Base-by-base conservation (phyloP, 768 basidiomycete genomes). In the Hemileccinum impolitum region DNA sequence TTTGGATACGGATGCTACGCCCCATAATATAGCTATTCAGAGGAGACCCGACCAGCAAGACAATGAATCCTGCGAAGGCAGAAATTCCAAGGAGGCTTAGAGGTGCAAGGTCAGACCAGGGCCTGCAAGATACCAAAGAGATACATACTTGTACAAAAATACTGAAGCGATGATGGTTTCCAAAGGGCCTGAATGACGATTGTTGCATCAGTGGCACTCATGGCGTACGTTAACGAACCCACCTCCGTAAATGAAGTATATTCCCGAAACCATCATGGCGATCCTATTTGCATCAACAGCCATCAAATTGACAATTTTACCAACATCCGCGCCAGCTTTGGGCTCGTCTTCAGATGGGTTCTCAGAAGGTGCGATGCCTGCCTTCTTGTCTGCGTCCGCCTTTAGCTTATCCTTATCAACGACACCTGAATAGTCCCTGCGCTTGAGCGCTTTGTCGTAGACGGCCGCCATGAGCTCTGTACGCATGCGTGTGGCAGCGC, bases 261-360 rank as follows among this genome's bases (percentile, higher is more conserved):
- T 62, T 2, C 74, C 77, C 0, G 85, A 78, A 7, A 72, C 56
- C 46, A 75, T 80, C 69, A 74, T 73, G 3, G 80, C 69, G 48
- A 86, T 66, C 72, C 75, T 70, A 59, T 83, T 85, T 3, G 84
- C 82, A 62, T 91, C 89, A 7, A 80, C 82, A 13, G 87, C 82
- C 90, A 94, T 94, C 31, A 94, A 68, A 55, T 91, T 90, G 47
- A 94, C 89, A 45, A 94, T 90, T 65, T 94, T 93, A 12, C 93
- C 93, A 12, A 88, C 75, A 62, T 92, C 88, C 8, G 93, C 93
- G 14, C 90, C 87, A 1, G 85, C 78, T 56, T 80, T 85, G 1
- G 83, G 79, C 26, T 88, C 73, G 50, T 70, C 70, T 45, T 53
- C 62, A 37, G 57, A 50, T 14, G 60, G 30, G 43, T 65, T 60